Evolutionary conservation across 2,329 filamentous ascomycete genomes (phyloP), one percentile per base, ranked within the genome.

Genomic region (Paracamarosporium sp.): DNA sequence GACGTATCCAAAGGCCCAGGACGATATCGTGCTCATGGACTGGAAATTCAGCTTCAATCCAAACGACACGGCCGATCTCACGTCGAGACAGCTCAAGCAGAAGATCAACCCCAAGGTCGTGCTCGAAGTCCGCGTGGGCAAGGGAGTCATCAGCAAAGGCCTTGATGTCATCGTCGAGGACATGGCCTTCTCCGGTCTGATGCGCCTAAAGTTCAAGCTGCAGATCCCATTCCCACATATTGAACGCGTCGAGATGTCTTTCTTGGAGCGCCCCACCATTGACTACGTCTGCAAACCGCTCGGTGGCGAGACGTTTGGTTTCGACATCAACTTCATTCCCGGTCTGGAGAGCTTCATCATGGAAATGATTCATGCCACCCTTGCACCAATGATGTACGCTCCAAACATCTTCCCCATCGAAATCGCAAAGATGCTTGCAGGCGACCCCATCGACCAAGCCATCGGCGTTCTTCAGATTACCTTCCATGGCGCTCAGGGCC

Each of bases 1-100:
- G 83, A 97, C 95, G 0, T 97, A 99, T 69, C 94, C 94, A 56
- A 96, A 95, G 77, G 92, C 91, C 1, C 92, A 97, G 67, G 93
- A 97, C 62, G 95, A 99, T 72, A 89, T 93, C 57, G 92, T 99
- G 40, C 86, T 98, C 71, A 99, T 99, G 95, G 95, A 99, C 76
- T 99, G 95, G 95, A 97, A 96, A 72, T 99, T 99, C 79, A 98
- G 94, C 83, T 99, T 99, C 80, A 98, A 92, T 0, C 95, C 95
- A 31, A 98, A 95, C 66, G 96, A 99, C 76, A 91, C 87, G 2
- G 88, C 91, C 65, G 95, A 99, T 76, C 87, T 99, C 85, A 99
- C 95, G 1, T 83, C 89, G 2, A 88, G 90, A 59, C 95, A 99
- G 76, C 80, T 97, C 71, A 94, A 91, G 82, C 93, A 93, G 82